phyloP scores from a whole-genome alignment of 345 rosid species.

The Clausena lansium region DNA sequence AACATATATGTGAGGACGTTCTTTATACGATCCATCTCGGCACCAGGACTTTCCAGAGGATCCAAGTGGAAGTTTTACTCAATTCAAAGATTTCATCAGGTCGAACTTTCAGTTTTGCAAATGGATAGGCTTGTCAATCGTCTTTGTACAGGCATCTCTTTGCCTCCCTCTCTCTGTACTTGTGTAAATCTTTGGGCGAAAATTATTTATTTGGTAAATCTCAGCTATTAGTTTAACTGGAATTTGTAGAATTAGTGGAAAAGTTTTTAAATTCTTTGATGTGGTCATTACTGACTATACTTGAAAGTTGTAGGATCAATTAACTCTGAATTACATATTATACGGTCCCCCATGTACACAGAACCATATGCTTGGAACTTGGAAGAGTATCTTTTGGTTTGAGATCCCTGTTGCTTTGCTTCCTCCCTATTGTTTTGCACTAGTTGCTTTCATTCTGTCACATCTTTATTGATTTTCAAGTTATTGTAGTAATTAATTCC shows the following conservation, averaged over 20 bases:
- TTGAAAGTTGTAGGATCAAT: neutral
- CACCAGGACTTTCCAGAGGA: conserved; percentile 86
- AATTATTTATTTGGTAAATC: neutral
- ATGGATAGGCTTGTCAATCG: conserved; percentile 78
- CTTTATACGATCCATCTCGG: conserved; percentile 15
- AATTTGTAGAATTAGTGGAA: neutral
- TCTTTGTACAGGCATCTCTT: conserved; percentile 59
- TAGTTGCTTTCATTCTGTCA: neutral
- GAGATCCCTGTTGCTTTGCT: neutral
- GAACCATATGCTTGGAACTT: neutral
- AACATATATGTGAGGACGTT: neutral
- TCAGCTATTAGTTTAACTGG: neutral
- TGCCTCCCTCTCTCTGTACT: neutral
- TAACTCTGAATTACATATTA: neutral
- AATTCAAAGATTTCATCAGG: conserved; percentile 60
- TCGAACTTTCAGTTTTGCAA: conserved; percentile 76
- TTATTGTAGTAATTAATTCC: neutral
- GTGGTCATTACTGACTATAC: neutral
- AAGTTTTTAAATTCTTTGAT: neutral
- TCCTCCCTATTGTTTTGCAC: neutral
- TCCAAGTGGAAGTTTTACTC: conserved; percentile 67
- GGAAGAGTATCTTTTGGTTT: neutral
- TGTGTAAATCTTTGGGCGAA: neutral
- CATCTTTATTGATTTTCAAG: neutral
- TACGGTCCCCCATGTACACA: neutral